Percentiles rank a stretch among this genome's conserved stretches.
These are phyloP conservation scores for Xylariales sp. DNA, from an alignment of 2,329 filamentous ascomycete genomes.

Conservation along the genomic window DNA sequence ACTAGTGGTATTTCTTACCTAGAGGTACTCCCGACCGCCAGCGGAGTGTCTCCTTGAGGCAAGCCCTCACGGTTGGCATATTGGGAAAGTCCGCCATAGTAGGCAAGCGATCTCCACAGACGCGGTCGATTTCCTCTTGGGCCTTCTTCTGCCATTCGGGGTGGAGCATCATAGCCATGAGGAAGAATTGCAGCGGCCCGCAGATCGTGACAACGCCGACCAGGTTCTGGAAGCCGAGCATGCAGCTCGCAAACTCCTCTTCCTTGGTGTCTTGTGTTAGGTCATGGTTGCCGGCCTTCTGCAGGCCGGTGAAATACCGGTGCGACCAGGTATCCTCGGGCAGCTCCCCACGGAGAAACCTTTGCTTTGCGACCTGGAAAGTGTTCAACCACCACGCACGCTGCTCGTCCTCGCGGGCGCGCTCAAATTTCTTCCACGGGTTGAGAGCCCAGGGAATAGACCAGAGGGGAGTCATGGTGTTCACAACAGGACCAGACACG, in stretches of 20 bases:
- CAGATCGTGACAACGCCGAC: conserved; percentile 47
- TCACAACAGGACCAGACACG: conserved; percentile 46
- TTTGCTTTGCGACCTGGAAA: conserved; percentile 34
- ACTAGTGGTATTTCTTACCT: conserved; percentile 24
- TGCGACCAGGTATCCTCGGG: conserved; percentile 42
- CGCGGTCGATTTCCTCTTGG: conserved; percentile 53
- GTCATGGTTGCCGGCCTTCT: conserved; percentile 30
- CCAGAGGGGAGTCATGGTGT: conserved; percentile 46
- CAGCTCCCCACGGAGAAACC: conserved; percentile 34
- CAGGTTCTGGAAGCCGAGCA: conserved; percentile 47
- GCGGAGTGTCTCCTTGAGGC: conserved; percentile 54
- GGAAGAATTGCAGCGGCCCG: conserved; percentile 45
- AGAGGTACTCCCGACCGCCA: conserved; percentile 54
- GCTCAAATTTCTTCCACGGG: conserved; percentile 43
- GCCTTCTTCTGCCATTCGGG: conserved; percentile 48
- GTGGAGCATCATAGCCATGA: conserved; percentile 48
- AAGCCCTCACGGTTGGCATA: conserved; percentile 49
- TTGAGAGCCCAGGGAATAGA: conserved; percentile 37
- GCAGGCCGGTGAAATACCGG: conserved; percentile 42
- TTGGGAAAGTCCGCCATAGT: conserved; percentile 43
- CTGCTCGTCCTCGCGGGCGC: conserved; percentile 36
- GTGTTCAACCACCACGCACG: conserved; percentile 41
- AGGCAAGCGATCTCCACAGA: conserved; percentile 50
- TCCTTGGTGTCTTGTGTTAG: conserved; percentile 37
- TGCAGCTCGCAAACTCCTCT: conserved; percentile 43